Evolutionary conservation across 2,329 filamentous ascomycete species (phyloP).

Genomic region (Aureobasidium leucospermi): DNA sequence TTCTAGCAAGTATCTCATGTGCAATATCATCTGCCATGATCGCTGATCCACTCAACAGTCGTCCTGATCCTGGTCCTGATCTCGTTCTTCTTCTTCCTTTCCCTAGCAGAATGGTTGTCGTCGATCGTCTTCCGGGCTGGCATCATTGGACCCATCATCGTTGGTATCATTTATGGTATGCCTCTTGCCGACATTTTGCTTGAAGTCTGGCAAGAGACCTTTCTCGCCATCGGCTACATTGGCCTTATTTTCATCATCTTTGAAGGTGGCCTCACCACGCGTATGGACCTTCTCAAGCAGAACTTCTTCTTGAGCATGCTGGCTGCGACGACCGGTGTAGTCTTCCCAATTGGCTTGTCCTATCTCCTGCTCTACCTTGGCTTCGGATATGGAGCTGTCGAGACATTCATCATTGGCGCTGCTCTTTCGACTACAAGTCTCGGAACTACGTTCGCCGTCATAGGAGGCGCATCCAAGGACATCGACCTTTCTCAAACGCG

Average conservation of each 20-base stretch:
- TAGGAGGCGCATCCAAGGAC: constrained; percentile 25
- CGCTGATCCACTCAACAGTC: constrained; percentile 23
- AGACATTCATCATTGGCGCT: constrained; percentile 24
- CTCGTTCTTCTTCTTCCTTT: constrained; percentile 41
- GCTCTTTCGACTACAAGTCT: constrained; percentile 24
- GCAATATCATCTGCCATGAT: constrained; percentile 18
- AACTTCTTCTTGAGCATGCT: constrained; percentile 38
- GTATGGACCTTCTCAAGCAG: constrained; percentile 39
- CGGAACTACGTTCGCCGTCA: constrained; percentile 32
- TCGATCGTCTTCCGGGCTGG: constrained; percentile 36
- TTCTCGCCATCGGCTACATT: constrained; percentile 41
- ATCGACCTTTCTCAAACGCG: constrained; percentile 37
- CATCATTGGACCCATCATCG: constrained; percentile 41
- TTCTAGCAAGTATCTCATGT: constrained; percentile 8
- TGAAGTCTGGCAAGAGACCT: constrained; percentile 38
- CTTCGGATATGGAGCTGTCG: constrained; percentile 30
- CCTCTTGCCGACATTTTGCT: constrained; percentile 41
- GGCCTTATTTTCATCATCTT: constrained; percentile 46
- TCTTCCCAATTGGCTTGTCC: constrained; percentile 40
- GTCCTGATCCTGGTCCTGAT: constrained; percentile 35
- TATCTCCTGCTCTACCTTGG: constrained; percentile 38
- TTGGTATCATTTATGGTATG: constrained; percentile 41
- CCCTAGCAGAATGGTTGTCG: constrained; percentile 35
- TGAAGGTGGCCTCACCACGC: constrained; percentile 42
- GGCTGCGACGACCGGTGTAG: constrained; percentile 38